These are phyloP conservation scores for Arachis monticola DNA, from an alignment of 331 rosid genomes.

Conservation along the genomic window DNA sequence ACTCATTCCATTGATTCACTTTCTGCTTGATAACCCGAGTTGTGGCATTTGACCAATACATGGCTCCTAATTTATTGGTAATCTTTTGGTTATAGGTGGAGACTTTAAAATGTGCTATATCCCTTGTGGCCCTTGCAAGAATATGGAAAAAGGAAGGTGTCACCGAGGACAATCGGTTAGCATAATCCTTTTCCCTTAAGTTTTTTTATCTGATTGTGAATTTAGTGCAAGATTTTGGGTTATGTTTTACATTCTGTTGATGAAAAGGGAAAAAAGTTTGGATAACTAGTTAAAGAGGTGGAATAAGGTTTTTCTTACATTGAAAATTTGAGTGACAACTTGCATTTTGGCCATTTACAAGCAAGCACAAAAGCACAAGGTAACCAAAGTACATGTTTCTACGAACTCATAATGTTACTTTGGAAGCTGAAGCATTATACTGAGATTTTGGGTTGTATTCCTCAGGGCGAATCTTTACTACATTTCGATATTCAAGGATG, in stretches of 20 bases:
- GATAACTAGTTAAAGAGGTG: slow-evolving; percentile 12
- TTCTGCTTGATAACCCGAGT: slow-evolving; percentile 10
- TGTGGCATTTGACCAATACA: not conserved
- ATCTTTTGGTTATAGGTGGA: slow-evolving; percentile 69
- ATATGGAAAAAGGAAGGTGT: slow-evolving; percentile 83
- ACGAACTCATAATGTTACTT: slow-evolving; percentile 22
- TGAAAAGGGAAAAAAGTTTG: not conserved
- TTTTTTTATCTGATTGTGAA: slow-evolving; percentile 13
- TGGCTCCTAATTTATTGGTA: slow-evolving; percentile 10
- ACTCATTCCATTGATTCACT: not conserved
- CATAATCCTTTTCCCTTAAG: not conserved
- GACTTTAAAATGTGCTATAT: slow-evolving; percentile 86
- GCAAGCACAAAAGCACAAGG: slow-evolving; percentile 22
- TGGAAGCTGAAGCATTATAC: not conserved
- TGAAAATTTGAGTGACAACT: slow-evolving; percentile 30
- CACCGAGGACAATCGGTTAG: slow-evolving; percentile 86
- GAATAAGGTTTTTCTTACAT: slow-evolving; percentile 19
- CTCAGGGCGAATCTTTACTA: not conserved
- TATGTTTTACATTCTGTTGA: slow-evolving; percentile 4
- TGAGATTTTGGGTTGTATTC: slow-evolving; percentile 25
- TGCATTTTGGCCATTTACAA: slow-evolving; percentile 2
- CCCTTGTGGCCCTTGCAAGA: slow-evolving; percentile 70
- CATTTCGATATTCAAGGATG: not conserved
- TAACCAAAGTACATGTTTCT: slow-evolving; percentile 22
- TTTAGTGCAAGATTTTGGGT: slow-evolving; percentile 14